These are phyloP conservation scores for Hansenula lynferdii DNA, from an alignment of 1,139 yeast species.

Conservation along the genomic window DNA sequence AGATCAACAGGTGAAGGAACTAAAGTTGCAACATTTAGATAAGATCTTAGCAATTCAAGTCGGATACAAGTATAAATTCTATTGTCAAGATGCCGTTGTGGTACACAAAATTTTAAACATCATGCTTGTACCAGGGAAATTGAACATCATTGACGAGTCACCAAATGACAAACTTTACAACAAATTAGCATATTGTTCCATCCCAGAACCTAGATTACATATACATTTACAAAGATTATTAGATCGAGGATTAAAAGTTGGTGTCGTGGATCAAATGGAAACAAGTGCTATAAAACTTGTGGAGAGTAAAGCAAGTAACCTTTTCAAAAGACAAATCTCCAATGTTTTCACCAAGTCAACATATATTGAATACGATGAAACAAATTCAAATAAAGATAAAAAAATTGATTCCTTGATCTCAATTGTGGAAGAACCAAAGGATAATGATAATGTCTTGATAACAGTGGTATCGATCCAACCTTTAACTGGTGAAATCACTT, in stretches of 20 bases:
- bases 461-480: constrained; percentile 69
- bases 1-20: constrained; percentile 67
- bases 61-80: constrained; percentile 87
- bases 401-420: constrained; percentile 22
- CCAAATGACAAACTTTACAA: constrained; percentile 40
- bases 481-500: constrained; percentile 70
- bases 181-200: constrained; percentile 76
- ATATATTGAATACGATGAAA: constrained; percentile 58
- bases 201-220: constrained; percentile 73
- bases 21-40: constrained; percentile 57
- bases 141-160: constrained; percentile 40
- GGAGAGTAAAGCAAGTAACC: constrained; percentile 35
- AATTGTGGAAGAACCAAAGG: constrained; percentile 11
- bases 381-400: constrained; percentile 18
- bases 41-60: constrained; percentile 77
- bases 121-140: constrained; percentile 65
- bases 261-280: constrained; percentile 82
- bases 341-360: constrained; percentile 83
- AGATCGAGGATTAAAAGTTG: constrained; percentile 67
- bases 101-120: constrained; percentile 67
- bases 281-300: constrained; percentile 67
- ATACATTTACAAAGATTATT: constrained; percentile 68
- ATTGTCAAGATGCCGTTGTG: constrained; percentile 74
- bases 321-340: constrained; percentile 66
- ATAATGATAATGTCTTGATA: constrained; percentile 15